These are phyloP conservation scores for Cladosporium sp. DNA, from an alignment of 2,329 filamentous ascomycete species.

Conservation along the genomic window DNA sequence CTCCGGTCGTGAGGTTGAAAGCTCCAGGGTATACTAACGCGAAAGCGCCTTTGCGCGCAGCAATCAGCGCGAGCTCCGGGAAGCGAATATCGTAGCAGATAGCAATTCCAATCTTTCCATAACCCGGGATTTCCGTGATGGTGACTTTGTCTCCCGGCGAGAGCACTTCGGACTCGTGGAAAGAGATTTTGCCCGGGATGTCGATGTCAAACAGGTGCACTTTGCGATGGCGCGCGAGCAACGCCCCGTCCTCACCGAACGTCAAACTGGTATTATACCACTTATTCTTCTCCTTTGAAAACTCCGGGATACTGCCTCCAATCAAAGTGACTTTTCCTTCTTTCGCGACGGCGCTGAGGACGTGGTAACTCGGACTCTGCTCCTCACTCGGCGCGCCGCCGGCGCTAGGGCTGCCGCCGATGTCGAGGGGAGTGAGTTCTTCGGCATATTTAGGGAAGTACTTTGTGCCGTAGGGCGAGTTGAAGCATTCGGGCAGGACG, in stretches of 20 bases:
- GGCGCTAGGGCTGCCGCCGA: conserved; percentile 51
- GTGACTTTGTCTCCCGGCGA: conserved; percentile 83
- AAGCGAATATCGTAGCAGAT: conserved; percentile 99
- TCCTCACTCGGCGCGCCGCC: conserved; percentile 55
- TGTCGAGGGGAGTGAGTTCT: conserved; percentile 63
- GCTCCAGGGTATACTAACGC: conserved; percentile 91
- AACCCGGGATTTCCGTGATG: conserved; percentile 80
- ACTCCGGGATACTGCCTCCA: conserved; percentile 90
- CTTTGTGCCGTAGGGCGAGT: conserved; percentile 90
- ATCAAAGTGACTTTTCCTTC: conserved; percentile 80
- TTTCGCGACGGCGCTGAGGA: conserved; percentile 74
- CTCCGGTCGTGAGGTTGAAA: conserved; percentile 92
- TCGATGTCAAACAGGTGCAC: conserved; percentile 97
- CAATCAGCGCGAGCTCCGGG: conserved; percentile 87
- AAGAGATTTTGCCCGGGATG: conserved; percentile 91
- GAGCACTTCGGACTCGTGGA: conserved; percentile 87
- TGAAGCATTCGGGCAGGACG: conserved; percentile 97
- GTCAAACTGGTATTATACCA: conserved; percentile 91
- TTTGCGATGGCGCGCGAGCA: conserved; percentile 89
- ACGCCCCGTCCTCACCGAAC: conserved; percentile 74
- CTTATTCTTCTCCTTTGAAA: conserved; percentile 62
- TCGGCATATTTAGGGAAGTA: conserved; percentile 94
- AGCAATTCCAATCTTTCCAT: conserved; percentile 81
- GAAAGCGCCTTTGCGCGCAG: conserved; percentile 83
- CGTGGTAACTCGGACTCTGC: conserved; percentile 81